Base-by-base conservation (phyloP, 345 rosid species). In the Aquilaria yunnanensis region DNA sequence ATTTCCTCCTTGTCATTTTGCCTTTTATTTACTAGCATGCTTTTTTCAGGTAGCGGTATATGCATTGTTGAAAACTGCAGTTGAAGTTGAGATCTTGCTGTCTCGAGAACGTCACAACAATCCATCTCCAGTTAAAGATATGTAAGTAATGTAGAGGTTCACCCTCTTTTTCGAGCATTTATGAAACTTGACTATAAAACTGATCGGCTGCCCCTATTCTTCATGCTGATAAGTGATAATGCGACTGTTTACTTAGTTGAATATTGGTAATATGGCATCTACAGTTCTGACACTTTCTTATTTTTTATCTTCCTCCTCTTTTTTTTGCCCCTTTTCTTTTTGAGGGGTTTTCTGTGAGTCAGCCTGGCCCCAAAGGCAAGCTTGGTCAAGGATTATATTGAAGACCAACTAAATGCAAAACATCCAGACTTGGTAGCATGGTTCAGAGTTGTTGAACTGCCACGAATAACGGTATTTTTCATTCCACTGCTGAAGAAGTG, bases 401-500 rank as follows among this genome's bases (percentile, higher is more conserved):
- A 82, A 77, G 72, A 54, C 53, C 81, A 77, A 60, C 60, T 86
- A 80, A 69, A 54, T 23, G 29, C 61, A 51, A 78, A 71, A 77
- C 75, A 75, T 49, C 49, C 76, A 7, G 80, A 80, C 46, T 72
- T 86, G 55, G 77, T 82, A 14, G 67, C 67, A 56, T 86, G 93
- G 89, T 80, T 86, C 69, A 84, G 77, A 73, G 70, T 33, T 47
- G 79, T 78, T 60, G 87, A 84, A 63, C 73, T 82, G 63, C 89
- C 89, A 14, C 80, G 84, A 5, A 72, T 84, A 61, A 72, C 72
- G 43, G 81, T 81, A 56, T 86, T 69, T 77, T 82, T 81, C 70
- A 62, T 60, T 75, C 86, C 89, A 54, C 65, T 82, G 62, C 77
- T 86, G 75, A 86, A 78, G 79, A 78, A 84, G 73, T 86, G 93